Percentiles rank a stretch among this genome's conserved stretches.
Conservation (phyloP, 768 basidiomycete genomes). For the Myochromella boudieri region DNA sequence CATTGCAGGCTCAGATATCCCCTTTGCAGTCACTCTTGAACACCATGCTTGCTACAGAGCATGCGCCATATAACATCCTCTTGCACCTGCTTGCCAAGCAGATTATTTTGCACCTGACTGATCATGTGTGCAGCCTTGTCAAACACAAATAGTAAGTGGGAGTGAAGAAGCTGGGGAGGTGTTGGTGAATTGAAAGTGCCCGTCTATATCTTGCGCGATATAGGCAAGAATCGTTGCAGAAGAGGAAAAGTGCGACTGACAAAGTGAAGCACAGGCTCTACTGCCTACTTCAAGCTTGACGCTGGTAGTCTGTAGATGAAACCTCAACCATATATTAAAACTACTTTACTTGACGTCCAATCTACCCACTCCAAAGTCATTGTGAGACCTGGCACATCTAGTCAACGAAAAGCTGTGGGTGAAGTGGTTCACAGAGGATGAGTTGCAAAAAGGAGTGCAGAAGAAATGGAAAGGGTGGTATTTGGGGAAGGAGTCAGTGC, state of each 20-base stretch:
- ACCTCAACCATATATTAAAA: constrained; percentile 83
- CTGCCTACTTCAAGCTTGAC: constrained; percentile 49
- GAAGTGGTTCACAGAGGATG: constrained; percentile 76
- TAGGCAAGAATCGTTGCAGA: constrained; percentile 99
- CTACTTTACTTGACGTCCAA: constrained; percentile 76
- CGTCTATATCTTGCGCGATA: constrained; percentile 91
- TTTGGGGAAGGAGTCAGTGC: constrained; percentile 72
- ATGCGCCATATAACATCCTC: constrained; percentile 92
- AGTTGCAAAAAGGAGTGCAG: constrained; percentile 56
- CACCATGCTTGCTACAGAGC: constrained; percentile 88
- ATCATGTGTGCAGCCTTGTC: constrained; percentile 88
- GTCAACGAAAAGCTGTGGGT: constrained; percentile 73
- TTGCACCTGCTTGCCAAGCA: constrained; percentile 96
- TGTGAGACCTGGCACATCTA: constrained; percentile 78
- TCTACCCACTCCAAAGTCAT: constrained; percentile 78
- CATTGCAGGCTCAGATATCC: constrained; percentile 74
- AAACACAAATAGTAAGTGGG: constrained; percentile 87
- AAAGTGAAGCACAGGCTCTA: constrained; percentile 72
- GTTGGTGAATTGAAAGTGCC: constrained; percentile 95
- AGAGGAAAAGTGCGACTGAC: constrained; percentile 89
- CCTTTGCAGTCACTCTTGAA: constrained; percentile 94
- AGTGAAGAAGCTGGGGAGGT: constrained; percentile 90
- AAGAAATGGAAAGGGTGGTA: constrained; percentile 75
- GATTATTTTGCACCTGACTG: constrained; percentile 92
- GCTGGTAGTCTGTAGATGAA: constrained; percentile 59